These are phyloP conservation scores for Ophiosphaerella herpotricha DNA, from an alignment of 2,329 filamentous ascomycete genomes.

Conservation along the genomic window DNA sequence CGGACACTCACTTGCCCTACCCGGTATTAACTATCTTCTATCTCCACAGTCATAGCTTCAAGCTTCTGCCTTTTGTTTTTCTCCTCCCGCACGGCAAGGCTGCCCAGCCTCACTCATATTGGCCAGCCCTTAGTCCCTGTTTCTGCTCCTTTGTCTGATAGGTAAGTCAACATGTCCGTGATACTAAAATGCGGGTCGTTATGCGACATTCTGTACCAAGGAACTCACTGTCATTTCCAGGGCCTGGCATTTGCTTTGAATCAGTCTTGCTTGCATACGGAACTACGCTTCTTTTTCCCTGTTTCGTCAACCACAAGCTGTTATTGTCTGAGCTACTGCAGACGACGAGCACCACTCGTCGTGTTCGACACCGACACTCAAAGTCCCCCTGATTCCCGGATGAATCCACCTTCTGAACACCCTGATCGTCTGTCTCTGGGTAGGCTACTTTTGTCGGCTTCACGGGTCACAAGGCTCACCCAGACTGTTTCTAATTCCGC, in stretches of 20 bases:
- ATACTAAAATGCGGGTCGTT: slow-evolving; percentile 38
- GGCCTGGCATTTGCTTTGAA: slow-evolving; percentile 44
- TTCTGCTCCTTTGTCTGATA: slow-evolving; percentile 42
- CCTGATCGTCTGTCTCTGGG: slow-evolving; percentile 41
- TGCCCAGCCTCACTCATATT: slow-evolving; percentile 31
- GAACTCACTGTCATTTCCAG: slow-evolving; percentile 42
- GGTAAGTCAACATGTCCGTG: slow-evolving; percentile 42
- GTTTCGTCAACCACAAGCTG: slow-evolving; percentile 36
- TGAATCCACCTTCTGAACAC: slow-evolving; percentile 43
- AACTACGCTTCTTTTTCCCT: slow-evolving; percentile 33
- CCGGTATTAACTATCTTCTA: slow-evolving; percentile 30
- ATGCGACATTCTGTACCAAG: slow-evolving; percentile 38
- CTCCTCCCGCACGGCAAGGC: slow-evolving; percentile 26
- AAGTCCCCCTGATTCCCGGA: slow-evolving; percentile 43
- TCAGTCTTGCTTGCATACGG: slow-evolving; percentile 35
- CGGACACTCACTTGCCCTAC: slow-evolving; percentile 16
- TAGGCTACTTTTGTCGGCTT: slow-evolving; percentile 30
- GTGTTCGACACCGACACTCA: slow-evolving; percentile 40
- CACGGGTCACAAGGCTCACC: slow-evolving; percentile 38
- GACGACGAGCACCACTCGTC: slow-evolving; percentile 32
- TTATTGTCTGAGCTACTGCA: slow-evolving; percentile 32
- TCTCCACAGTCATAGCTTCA: slow-evolving; percentile 38
- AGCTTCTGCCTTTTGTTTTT: slow-evolving; percentile 23
- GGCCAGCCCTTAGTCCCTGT: slow-evolving; percentile 36
- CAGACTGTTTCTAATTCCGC: slow-evolving; percentile 26